Base-by-base conservation (phyloP, 305 asterid species). In the Fraxinus velutina region DNA sequence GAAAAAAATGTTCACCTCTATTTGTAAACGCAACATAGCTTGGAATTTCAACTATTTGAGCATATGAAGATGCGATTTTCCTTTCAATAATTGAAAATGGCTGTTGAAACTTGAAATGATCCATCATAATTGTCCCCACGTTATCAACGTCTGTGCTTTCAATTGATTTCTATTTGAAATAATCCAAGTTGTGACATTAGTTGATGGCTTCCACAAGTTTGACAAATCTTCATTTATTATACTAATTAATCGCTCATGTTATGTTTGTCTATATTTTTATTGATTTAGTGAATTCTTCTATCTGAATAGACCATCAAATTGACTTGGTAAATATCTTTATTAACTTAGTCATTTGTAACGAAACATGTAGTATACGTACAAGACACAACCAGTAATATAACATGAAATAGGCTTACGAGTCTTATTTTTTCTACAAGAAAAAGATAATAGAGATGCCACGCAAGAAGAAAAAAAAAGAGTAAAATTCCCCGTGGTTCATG, bases 71-170 rank as follows among this genome's bases (percentile, higher is more conserved):
- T 27, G 36, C 37, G 19, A 0, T 27, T 66, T n/a, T 70, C 22
- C 10, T 68, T 70, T 15, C 15, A 24, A 42, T 79, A 73, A 33
- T 74, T 39, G 72, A 5, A 33, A 50, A 29, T 21, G 71, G 79
- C 77, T 42, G 85, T 37, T 85, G 86, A 79, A 60, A 68, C 30
- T 60, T 60, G 70, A 60, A 21, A 60, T 57, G 76, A 80, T 80
- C 84, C 81, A 84, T 70, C 81, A 50, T 70, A 84, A 79, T 36
- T 52, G 81, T 76, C 86, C 84, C 84, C 81, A 84, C 66, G 39
- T 36, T 52, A 13, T 82, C 24, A 78, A 36, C 64, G 8, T 71
- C 44, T 4, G 52, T 62, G 19, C 68, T 77, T 75, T 55, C 42
- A 68, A 24, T 64, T 64, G n/a, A 64, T 64, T 24, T 64, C 34